Base-by-base conservation (phyloP, 352 stramenopile species). In the Globisporangium cederbergense region DNA sequence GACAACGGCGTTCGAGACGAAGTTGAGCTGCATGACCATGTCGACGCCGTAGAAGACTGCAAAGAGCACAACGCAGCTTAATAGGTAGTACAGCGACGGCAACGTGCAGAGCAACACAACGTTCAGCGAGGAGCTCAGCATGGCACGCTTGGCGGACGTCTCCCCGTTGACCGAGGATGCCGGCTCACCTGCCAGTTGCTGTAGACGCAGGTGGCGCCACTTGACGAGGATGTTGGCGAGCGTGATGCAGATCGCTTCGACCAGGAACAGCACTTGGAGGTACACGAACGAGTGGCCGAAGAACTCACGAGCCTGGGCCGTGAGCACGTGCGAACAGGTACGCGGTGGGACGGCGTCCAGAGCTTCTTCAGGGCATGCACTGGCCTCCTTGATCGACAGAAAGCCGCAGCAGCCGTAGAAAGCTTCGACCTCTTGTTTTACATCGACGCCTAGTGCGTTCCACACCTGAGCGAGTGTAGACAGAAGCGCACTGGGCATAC, bases 401-500 rank as follows among this genome's bases (percentile, higher is more conserved):
- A 89, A 89, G 1, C 79, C 79, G 64, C 79, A 89, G 49, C 79
- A 89, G 22, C 77, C 79, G 57, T 83, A 79, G 6, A 64, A 72
- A 5, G 18, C 58, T 40, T 83, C 70, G 0, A 89, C 53, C n/a
- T 79, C 71, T 0, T 60, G 64, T 28, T 74, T 74, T 0, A 67
- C 46, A 1, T 54, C 52, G 0, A 25, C 36, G 28, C 45, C 62
- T 8, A 89, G 51, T 1, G 58, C 46, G 13, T 64, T 52, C 79
- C 79, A 89, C n/a, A 61, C 45, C 2, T 58, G 60, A 4, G 60
- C 52, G 4, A 87, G 61, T 11, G 57, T 67, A 0, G 62, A 61
- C 6, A 68, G 49, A 8, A 81, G 38, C 10, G 66, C 60, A 22
- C 49, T 66, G 2, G 79, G 77, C 62, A 86, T 70, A 9, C 52